A percentile compares a stretch with the other conserved stretches of the same genome.
phyloP scores from a whole-genome alignment of 345 rosid species.

The Camelina laxa region DNA sequence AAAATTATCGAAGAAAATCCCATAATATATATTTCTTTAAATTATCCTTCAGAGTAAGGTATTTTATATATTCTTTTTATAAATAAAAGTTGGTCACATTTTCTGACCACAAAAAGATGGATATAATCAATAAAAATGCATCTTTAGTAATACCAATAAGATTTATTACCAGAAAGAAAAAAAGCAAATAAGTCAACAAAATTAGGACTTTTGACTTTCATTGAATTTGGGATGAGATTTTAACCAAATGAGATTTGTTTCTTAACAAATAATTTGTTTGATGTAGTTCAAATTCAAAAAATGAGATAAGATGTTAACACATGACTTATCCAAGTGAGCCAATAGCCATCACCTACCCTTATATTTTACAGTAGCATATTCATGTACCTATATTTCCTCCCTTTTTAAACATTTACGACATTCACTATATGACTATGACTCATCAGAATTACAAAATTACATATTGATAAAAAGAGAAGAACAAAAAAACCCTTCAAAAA shows the following conservation, averaged over 20 bases:
- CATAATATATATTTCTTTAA: not conserved
- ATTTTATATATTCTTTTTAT: not conserved
- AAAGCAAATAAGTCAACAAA: not conserved
- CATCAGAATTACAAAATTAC: not conserved
- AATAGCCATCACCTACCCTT: not conserved
- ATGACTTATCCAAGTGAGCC: not conserved
- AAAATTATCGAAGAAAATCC: not conserved
- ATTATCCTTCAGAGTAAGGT: not conserved
- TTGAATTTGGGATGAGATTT: not conserved
- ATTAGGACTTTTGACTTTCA: not conserved
- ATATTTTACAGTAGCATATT: not conserved
- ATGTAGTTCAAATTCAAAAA: not conserved
- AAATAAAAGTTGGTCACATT: not conserved
- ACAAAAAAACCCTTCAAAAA: too few relatives aligned
- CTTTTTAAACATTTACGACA: not conserved
- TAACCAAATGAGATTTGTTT: not conserved
- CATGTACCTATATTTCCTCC: not conserved
- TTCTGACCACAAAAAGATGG: not conserved
- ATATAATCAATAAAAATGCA: not conserved
- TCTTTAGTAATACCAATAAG: not conserved
- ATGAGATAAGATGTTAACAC: not conserved
- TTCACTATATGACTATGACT: not conserved
- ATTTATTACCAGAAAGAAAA: not conserved
- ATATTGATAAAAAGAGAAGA: not conserved
- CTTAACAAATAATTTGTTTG: not conserved